Percentiles rank a stretch among this genome's conserved stretches.
Conservation (phyloP, 345 rosid species). For the Eucalyptus sideroxylon region DNA sequence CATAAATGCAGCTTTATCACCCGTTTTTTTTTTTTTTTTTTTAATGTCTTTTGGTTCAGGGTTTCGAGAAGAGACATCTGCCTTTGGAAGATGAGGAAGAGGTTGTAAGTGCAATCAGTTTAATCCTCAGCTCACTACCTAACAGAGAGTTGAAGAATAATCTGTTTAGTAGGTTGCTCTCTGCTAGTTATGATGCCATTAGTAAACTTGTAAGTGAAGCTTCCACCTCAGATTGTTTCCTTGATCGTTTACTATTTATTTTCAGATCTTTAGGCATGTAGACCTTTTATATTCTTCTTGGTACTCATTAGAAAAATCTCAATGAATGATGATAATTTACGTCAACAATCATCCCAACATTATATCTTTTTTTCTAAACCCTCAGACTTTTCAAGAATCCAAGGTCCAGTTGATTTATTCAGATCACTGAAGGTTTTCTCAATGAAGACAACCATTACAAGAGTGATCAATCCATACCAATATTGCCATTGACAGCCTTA, state of each 20-base stretch:
- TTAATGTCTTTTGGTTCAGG: conserved; percentile 11
- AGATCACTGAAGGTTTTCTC: neutral
- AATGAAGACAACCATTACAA: neutral
- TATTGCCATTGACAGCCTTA: neutral
- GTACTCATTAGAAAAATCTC: neutral
- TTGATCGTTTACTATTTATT: neutral
- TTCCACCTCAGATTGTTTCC: neutral
- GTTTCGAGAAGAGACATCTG: conserved; percentile 62
- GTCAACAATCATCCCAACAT: neutral
- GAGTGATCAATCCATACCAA: neutral
- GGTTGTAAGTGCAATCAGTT: conserved; percentile 65
- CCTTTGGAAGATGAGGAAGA: conserved; percentile 92
- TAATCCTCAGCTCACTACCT: conserved; percentile 52
- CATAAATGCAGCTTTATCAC: neutral
- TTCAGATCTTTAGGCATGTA: neutral
- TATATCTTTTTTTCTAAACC: neutral
- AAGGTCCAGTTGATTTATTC: neutral
- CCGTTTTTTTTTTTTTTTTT: neutral
- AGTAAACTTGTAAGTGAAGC: conserved; percentile 63
- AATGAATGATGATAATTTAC: neutral
- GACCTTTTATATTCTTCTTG: neutral
- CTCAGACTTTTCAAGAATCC: neutral
- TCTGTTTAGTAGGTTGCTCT: conserved; percentile 67
- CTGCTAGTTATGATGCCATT: conserved; percentile 77
- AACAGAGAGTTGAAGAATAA: conserved; percentile 71